phyloP scores from a whole-genome alignment of 805 yeast species.

The Isabelozyma pseudorhagii region DNA sequence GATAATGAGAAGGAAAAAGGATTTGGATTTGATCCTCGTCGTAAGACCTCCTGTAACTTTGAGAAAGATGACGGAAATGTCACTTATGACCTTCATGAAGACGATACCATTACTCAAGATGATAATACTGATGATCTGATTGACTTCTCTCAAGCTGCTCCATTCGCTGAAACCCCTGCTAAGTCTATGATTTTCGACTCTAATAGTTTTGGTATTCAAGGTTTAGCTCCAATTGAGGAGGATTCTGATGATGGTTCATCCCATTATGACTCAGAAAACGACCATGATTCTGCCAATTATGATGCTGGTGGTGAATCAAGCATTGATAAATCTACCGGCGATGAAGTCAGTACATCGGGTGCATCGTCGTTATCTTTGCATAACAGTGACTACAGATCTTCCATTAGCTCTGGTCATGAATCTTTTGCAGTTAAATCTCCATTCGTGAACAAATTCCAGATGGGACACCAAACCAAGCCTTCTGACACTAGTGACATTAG shows the following conservation, averaged over 20 bases:
- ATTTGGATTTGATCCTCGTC: constrained; percentile 22
- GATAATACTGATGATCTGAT: neutral
- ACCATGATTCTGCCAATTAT: constrained; percentile 10
- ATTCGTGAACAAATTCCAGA: constrained; percentile 11
- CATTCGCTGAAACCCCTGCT: neutral
- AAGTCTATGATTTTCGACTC: constrained; percentile 16
- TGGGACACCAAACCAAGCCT: constrained; percentile 8
- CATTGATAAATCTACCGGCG: constrained; percentile 11
- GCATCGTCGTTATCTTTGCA: constrained; percentile 37
- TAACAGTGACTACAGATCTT: constrained; percentile 34
- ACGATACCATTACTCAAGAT: neutral
- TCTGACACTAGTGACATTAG: constrained; percentile 12
- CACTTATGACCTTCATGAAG: neutral
- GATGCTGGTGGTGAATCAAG: constrained; percentile 13
- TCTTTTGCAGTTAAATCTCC: constrained; percentile 7
- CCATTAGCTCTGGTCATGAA: constrained; percentile 32
- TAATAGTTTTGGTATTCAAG: constrained; percentile 23
- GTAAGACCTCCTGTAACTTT: neutral
- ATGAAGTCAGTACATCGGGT: constrained; percentile 21
- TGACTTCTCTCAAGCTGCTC: neutral
- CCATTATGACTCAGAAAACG: constrained; percentile 26
- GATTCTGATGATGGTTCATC: constrained; percentile 30
- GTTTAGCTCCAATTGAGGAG: constrained; percentile 40
- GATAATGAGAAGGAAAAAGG: constrained; percentile 7
- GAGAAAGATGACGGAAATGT: neutral